Base-by-base conservation (phyloP, 441 rosid genomes). In the Erysimum pusillum region DNA sequence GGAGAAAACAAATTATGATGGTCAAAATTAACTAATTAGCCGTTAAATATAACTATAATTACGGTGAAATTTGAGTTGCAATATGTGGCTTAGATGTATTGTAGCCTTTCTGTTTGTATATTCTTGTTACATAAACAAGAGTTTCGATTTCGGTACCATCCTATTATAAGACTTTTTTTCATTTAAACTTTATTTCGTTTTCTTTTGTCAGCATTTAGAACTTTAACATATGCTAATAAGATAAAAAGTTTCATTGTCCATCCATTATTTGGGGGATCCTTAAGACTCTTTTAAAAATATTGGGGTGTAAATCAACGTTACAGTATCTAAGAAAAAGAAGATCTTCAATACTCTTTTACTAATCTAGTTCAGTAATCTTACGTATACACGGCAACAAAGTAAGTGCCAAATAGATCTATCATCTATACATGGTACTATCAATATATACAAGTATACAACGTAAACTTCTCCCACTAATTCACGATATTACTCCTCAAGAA, bases 401-500 rank as follows among this genome's bases (percentile, higher is more conserved):
- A 42, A 10, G 28, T n/a, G 41, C 13, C 32, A 49, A 49, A 62
- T 48, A 49, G 20, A 48, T 49, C 28, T 61, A 20, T 51, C 14
- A 48, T 49, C 28, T 61, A 20, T 51, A 71, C 42, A 49, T 58
- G 52, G 78, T 7, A 48, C 11, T 28, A 48, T 75, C 52, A 57
- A 25, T 66, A 67, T 67, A 59, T 48, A 66, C 53, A 67, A 9
- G 57, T 67, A 58, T 46, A 67, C 53, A 67, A 9, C 36, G 49
- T 28, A 59, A 39, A 28, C 18, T 15, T 48, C 18, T 17, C 63
- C 68, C 18, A 28, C 13, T 15, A 25, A 9, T 48, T 22, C 6
- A 74, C 1, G 9, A 15, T 46, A 36, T 15, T 60, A 2, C n/a
- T 31, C 12, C 44, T 84, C 79, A 89, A 76, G 95, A 91, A 67